phyloP scores from a whole-genome alignment of 441 rosid genomes.

The Cnidoscolus chayamansa region DNA sequence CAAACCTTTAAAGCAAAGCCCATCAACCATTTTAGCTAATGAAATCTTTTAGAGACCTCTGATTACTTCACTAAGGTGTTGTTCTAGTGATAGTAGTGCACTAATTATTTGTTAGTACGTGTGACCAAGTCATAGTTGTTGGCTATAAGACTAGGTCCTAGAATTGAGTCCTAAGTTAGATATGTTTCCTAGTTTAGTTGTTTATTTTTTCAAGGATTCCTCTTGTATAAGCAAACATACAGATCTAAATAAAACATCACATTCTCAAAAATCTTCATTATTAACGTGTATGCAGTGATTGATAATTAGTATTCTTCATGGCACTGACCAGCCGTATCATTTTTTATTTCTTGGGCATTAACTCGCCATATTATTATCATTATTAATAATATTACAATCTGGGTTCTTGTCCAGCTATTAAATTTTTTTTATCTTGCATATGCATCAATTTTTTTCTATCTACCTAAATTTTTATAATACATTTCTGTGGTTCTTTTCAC shows the following conservation, averaged over 20 bases:
- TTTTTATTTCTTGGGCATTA: constrained; percentile 8
- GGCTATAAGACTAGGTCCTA: too few relatives aligned
- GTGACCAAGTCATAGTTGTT: too few relatives aligned
- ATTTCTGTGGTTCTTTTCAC: constrained; percentile 26
- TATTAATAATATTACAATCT: too few relatives aligned
- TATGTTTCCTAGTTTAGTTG: too few relatives aligned
- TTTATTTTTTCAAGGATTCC: too few relatives aligned
- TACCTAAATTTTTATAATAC: background rate
- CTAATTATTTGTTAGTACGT: too few relatives aligned
- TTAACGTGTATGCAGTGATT: background rate
- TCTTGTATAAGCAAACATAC: too few relatives aligned
- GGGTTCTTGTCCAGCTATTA: background rate
- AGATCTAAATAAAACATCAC: too few relatives aligned
- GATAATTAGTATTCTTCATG: too few relatives aligned
- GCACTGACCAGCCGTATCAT: too few relatives aligned
- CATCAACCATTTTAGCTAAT: background rate
- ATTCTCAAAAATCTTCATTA: too few relatives aligned
- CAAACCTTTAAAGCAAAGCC: background rate
- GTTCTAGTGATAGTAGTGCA: background rate
- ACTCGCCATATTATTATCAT: constrained; percentile 3
- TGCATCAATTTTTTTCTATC: constrained; percentile 2
- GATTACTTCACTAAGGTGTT: background rate
- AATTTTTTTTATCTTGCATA: constrained; percentile 15
- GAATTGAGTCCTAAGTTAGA: too few relatives aligned
- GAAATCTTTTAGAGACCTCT: background rate